phyloP scores from a whole-genome alignment of 768 basidiomycete species.

The Omphalotus guepiniiformis region DNA sequence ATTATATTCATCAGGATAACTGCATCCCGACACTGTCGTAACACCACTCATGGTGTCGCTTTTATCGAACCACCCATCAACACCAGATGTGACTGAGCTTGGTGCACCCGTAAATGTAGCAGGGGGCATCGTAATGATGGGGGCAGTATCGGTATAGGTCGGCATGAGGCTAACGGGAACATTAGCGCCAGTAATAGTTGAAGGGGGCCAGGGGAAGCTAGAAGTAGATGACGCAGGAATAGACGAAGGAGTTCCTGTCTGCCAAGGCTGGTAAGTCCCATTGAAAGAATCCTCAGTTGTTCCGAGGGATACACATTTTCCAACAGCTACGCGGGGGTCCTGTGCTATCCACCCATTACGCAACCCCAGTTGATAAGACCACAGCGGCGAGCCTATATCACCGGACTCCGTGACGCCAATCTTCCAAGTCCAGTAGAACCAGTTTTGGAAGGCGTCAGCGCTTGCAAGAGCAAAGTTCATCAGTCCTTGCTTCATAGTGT shows the following conservation, averaged over 20 bases:
- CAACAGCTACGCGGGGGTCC: background rate
- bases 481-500: constrained; percentile 3
- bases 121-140: background rate
- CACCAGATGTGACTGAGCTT: background rate
- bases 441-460: constrained; percentile 6
- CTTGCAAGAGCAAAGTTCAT: constrained; percentile 2
- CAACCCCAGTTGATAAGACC: constrained; percentile 9
- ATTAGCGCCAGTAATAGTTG: background rate
- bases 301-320: background rate
- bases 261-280: constrained; percentile 6
- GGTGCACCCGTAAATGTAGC: background rate
- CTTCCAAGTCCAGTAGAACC: constrained; percentile 14
- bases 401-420: background rate
- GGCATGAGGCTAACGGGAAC: background rate
- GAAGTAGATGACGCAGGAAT: background rate
- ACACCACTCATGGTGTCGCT: background rate
- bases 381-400: background rate
- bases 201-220: background rate
- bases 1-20: background rate
- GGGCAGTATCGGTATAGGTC: constrained; percentile 5
- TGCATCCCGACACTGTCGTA: background rate
- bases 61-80: background rate
- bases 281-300: background rate
- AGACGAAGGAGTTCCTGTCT: background rate
- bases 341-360: background rate